These are phyloP conservation scores for Coniochaeta prunicola DNA, from an alignment of 2,329 filamentous ascomycete species.

Conservation along the genomic window DNA sequence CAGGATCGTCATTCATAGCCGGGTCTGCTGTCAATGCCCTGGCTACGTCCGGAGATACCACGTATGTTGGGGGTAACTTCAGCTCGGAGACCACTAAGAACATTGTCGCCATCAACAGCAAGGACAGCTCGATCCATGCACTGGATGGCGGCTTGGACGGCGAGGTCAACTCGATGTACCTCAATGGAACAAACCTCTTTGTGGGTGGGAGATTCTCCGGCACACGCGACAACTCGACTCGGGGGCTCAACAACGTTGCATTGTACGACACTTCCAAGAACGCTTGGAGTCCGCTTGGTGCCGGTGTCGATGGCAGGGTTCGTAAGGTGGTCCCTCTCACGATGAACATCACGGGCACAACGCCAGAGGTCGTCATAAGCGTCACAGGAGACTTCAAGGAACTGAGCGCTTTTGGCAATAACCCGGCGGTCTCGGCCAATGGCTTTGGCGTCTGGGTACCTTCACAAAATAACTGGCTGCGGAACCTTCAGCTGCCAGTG, in stretches of 20 bases:
- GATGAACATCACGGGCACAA: conserved; percentile 66
- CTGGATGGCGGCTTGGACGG: conserved; percentile 72
- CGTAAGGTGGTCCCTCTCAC: conserved; percentile 66
- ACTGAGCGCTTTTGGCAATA: conserved; percentile 60
- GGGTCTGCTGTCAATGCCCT: conserved; percentile 66
- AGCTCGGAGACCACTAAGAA: conserved; percentile 61
- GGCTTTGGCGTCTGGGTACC: conserved; percentile 93
- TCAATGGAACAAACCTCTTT: conserved; percentile 61
- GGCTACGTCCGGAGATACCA: conserved; percentile 53
- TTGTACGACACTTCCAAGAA: conserved; percentile 63
- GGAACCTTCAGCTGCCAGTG: conserved; percentile 61
- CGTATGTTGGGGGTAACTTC: conserved; percentile 82
- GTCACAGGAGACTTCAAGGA: conserved; percentile 74
- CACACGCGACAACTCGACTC: conserved; percentile 52
- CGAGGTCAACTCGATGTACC: conserved; percentile 64
- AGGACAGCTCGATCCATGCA: conserved; percentile 53
- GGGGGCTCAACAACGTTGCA: conserved; percentile 69
- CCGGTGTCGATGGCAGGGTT: conserved; percentile 77
- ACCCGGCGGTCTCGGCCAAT: conserved; percentile 51
- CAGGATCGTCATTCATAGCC: conserved; percentile 61
- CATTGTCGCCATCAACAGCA: conserved; percentile 64
- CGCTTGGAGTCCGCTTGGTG: conserved; percentile 72
- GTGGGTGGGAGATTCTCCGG: conserved; percentile 81
- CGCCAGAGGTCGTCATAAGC: conserved; percentile 66
- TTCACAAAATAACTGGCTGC: conserved; percentile 77